Evolutionary conservation across 2,329 filamentous ascomycete species (phyloP).

Genomic region (Xylaria polymorpha): DNA sequence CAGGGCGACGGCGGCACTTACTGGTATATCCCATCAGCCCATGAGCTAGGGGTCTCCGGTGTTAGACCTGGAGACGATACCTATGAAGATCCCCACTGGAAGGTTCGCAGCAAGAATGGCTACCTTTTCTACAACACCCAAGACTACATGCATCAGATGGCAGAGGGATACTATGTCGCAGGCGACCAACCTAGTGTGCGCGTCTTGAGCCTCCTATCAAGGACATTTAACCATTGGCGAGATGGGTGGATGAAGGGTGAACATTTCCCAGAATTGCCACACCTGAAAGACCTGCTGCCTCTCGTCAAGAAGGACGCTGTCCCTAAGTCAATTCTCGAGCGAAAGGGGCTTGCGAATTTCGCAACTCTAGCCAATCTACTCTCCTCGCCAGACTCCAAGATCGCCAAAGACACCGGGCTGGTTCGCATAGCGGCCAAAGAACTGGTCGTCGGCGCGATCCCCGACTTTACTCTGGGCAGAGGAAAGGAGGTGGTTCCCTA

Average conservation of each 20-base stretch:
- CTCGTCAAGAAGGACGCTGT: constrained; percentile 14
- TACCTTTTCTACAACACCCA: constrained; percentile 36
- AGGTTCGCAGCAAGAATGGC: constrained; percentile 28
- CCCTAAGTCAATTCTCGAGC: constrained; percentile 30
- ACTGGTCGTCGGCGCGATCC: constrained; percentile 33
- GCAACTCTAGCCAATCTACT: constrained; percentile 29
- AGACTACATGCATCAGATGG: constrained; percentile 38
- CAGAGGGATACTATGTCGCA: constrained; percentile 27
- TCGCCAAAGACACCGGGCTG: constrained; percentile 27
- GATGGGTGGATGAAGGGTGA: constrained; percentile 38
- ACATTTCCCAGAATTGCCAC: constrained; percentile 31
- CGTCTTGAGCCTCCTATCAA: constrained; percentile 33
- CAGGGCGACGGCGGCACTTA: constrained; percentile 34
- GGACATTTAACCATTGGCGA: constrained; percentile 37
- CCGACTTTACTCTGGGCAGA: constrained; percentile 36
- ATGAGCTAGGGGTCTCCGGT: constrained; percentile 21
- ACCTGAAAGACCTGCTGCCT: constrained; percentile 31
- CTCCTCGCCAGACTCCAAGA: constrained; percentile 28
- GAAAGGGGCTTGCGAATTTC: constrained; percentile 35
- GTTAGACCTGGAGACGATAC: constrained; percentile 31
- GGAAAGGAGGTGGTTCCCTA: constrained; percentile 36
- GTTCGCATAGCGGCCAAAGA: constrained; percentile 31
- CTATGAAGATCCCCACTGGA: constrained; percentile 36
- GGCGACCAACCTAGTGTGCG: constrained; percentile 33
- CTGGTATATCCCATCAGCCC: constrained; percentile 34